Conservation (phyloP, 371 early-diverging fungal species). For the Haplosporangium sp. region DNA sequence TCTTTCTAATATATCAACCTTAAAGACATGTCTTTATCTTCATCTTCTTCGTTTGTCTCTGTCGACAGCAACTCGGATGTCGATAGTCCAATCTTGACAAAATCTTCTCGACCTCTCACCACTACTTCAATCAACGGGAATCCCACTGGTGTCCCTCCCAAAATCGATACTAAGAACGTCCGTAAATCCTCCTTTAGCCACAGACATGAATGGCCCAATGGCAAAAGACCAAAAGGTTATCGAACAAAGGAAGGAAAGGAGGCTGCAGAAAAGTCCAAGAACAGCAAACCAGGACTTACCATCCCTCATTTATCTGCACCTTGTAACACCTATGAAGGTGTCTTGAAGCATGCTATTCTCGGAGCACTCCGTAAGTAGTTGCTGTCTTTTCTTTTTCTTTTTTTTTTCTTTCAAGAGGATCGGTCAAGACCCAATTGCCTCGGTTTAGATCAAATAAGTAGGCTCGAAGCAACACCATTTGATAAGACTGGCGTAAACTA, state of each 20-base stretch:
- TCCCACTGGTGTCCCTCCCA: background rate
- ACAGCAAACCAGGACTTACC: conserved; percentile 41
- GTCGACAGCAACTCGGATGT: conserved; percentile 30
- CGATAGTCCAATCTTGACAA: conserved; percentile 41
- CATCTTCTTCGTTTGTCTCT: conserved; percentile 32
- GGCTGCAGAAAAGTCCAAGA: conserved; percentile 42
- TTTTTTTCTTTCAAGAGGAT: background rate
- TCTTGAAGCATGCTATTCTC: conserved; percentile 43
- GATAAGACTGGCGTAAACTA: background rate
- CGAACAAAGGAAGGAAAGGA: conserved; percentile 49
- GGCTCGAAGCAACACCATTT: background rate
- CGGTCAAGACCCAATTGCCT: background rate
- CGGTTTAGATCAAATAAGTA: background rate
- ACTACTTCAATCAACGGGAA: background rate
- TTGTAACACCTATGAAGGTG: conserved; percentile 45
- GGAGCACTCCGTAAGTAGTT: conserved; percentile 50
- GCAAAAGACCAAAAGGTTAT: conserved; percentile 47
- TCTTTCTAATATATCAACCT: background rate
- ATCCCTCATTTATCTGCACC: conserved; percentile 47
- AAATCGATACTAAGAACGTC: background rate
- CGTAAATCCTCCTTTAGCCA: conserved; percentile 14
- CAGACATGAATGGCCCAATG: conserved; percentile 47
- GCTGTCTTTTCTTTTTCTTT: background rate
- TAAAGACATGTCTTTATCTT: background rate
- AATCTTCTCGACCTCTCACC: conserved; percentile 13